These are phyloP conservation scores for Trichocladium uniseriatum DNA, from an alignment of 495 filamentous ascomycete genomes.

Conservation along the genomic window DNA sequence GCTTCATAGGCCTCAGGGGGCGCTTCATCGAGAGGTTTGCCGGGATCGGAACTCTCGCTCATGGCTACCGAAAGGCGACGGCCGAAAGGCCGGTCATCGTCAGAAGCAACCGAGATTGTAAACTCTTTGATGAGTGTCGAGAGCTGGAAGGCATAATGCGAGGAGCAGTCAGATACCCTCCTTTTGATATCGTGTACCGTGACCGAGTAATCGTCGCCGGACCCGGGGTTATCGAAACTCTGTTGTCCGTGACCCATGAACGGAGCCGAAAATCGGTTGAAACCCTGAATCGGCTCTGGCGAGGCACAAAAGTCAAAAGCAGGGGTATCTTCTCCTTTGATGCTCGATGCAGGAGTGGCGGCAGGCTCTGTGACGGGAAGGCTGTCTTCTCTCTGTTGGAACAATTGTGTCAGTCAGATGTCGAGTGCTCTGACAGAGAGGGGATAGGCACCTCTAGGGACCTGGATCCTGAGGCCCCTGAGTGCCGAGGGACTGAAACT, in stretches of 20 bases:
- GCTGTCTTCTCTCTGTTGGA: conserved; percentile 2
- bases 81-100: conserved; percentile 1
- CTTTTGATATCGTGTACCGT: conserved; percentile 12
- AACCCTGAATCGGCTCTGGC: not conserved
- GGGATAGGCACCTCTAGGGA: conserved; percentile 1
- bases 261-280: conserved; percentile 3
- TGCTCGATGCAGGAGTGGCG: conserved; percentile 6
- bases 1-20: conserved; percentile 10
- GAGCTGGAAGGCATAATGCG: conserved; percentile 20
- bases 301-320: conserved; percentile 10
- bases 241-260: not conserved
- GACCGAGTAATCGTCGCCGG: not conserved
- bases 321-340: conserved; percentile 5
- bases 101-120: conserved; percentile 18
- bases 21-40: not conserved
- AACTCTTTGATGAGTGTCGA: conserved; percentile 18
- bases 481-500: not conserved
- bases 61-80: conserved; percentile 2
- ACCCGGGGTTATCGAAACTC: not conserved
- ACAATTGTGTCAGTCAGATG: no score
- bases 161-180: conserved; percentile 22
- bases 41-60: not conserved
- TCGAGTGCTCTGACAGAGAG: no score
- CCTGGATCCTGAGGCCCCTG: no score
- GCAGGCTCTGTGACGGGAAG: conserved; percentile 6